These are phyloP conservation scores for Coleophoma crateriformis DNA, from an alignment of 2,329 filamentous ascomycete genomes.

Conservation along the genomic window DNA sequence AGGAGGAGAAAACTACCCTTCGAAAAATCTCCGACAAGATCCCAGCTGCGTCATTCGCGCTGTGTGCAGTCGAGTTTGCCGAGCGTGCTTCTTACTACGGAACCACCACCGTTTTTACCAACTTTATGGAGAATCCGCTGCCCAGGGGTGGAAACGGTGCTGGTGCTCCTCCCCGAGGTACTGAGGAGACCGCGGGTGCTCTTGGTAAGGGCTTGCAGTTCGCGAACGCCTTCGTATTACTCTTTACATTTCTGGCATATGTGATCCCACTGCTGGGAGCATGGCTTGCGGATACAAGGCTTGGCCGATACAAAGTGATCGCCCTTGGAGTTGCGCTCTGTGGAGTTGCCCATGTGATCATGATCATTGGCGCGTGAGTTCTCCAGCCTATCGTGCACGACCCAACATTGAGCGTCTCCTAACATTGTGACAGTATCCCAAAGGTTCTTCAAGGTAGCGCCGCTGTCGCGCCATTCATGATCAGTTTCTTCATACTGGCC, in stretches of 20 bases:
- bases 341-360: constrained; percentile 55
- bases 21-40: constrained; percentile 57
- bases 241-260: constrained; percentile 44
- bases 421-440: constrained; percentile 2
- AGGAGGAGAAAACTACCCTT: constrained; percentile 53
- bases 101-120: constrained; percentile 50
- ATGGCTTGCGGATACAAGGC: constrained; percentile 56
- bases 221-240: constrained; percentile 46
- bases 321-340: constrained; percentile 39
- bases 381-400: no score
- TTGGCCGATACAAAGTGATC: constrained; percentile 63
- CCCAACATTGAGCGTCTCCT: no score
- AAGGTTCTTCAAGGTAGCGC: constrained; percentile 34
- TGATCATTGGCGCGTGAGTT: constrained; percentile 30
- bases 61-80: constrained; percentile 67
- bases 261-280: constrained; percentile 41
- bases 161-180: constrained; percentile 30
- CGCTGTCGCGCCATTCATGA: constrained; percentile 43
- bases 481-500: constrained; percentile 19
- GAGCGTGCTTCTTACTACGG: constrained; percentile 76
- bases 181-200: constrained; percentile 42
- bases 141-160: constrained; percentile 37
- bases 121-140: constrained; percentile 55
- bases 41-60: constrained; percentile 59
- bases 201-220: constrained; percentile 50